These are phyloP conservation scores for Penicillium riverlandense DNA, from an alignment of 495 filamentous ascomycete genomes.

Conservation along the genomic window DNA sequence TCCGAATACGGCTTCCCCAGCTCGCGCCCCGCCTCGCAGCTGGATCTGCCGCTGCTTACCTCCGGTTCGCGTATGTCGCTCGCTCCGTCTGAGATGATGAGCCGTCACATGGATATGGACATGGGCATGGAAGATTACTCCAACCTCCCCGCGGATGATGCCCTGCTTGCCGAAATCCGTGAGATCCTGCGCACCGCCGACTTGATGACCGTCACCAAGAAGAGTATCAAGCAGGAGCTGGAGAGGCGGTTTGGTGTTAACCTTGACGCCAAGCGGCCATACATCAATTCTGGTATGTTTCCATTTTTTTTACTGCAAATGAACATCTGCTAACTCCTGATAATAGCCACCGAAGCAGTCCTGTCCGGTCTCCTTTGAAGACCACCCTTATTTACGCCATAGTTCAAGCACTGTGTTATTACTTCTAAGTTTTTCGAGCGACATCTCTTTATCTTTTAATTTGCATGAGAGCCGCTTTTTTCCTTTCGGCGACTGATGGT, in stretches of 20 bases:
- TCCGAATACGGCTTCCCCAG: conserved; percentile 43
- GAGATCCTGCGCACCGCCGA: conserved; percentile 88
- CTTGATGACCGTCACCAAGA: conserved; percentile 97
- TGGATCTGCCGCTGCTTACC: conserved; percentile 48
- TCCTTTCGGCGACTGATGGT: too few species aligned
- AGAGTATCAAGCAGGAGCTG: conserved; percentile 89
- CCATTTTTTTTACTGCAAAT: too few species aligned
- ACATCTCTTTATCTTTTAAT: too few species aligned
- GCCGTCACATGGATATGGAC: conserved; percentile 51
- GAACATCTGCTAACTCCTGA: too few species aligned
- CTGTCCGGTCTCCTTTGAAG: too few species aligned
- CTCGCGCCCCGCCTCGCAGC: conserved; percentile 67
- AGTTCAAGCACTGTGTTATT: too few species aligned
- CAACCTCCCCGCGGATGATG: conserved; percentile 77
- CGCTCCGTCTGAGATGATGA: conserved; percentile 67
- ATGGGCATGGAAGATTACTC: conserved; percentile 64
- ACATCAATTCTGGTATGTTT: conserved; percentile 80
- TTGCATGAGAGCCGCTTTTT: too few species aligned
- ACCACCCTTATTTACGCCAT: too few species aligned
- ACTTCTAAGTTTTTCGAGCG: too few species aligned
- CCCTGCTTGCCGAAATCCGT: conserved; percentile 84
- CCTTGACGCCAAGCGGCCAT: conserved; percentile 74
- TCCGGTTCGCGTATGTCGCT: conserved; percentile 68
- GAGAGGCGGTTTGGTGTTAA: conserved; percentile 79
- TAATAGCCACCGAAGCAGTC: too few species aligned